Evolutionary conservation across 768 basidiomycete genomes (phyloP), one percentile per base, ranked within the genome.

Genomic region (Tricholoma terreum): DNA sequence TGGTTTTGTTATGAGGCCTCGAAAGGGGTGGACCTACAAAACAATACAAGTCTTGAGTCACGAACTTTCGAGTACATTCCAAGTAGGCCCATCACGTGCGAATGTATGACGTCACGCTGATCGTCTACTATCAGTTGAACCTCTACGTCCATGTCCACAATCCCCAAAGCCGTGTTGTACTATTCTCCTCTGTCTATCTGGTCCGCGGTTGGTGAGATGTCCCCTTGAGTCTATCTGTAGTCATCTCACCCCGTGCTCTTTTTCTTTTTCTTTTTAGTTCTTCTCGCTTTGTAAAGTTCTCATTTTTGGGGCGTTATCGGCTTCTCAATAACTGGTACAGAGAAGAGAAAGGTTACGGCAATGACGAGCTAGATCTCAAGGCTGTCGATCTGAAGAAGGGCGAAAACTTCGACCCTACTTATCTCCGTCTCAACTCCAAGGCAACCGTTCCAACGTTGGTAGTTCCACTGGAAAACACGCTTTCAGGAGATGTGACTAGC

Each of bases 131-230:
- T n/a, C n/a, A n/a, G n/a, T n/a, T n/a, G n/a, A n/a, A n/a, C n/a
- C n/a, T n/a, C n/a, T 7, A n/a, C 12, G 6, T 30, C 24, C 6
- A 52, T 42, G 52, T 40, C 52, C 24, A 27, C 34, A 40, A 60
- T 87, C 51, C 84, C 87, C 52, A 93, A 92, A 72, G 92, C 92
- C n/a, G 83, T 89, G 38, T 76, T 94, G 1, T 94, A 93, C 73
- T 86, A 86, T 70, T 81, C 72, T 55, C 77, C 81, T 5, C 54
- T 64, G 2, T 86, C 84, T 3, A 72, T 84, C 53, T 90, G 87
- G 89, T 84, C 82, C 34, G 77, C 82, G 50, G 83, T 80, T 48
- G 81, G 87, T 87, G 59, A 65, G 80, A 69, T 6, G n/a, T 31
- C 35, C 9, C 35, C 21, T 52, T n/a, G 31, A 31, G 22, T 14